Percentiles rank a stretch among this genome's conserved stretches.
These are phyloP conservation scores for Falciphora oryzae DNA, from an alignment of 2,329 filamentous ascomycete species.

Conservation along the genomic window DNA sequence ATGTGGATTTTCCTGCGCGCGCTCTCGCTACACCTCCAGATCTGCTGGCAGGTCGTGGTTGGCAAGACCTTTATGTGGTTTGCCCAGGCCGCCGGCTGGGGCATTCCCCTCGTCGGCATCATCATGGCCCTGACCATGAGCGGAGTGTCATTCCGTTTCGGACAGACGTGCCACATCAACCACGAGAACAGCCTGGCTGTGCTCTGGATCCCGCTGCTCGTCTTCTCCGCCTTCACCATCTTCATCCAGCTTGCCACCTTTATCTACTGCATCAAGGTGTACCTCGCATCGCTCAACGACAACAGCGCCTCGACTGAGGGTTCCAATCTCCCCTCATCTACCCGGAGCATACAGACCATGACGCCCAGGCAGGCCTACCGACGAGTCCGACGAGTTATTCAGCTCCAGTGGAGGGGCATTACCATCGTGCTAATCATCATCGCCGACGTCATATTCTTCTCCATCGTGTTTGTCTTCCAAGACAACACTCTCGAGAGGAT, in stretches of 20 bases:
- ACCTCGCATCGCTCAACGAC: conserved; percentile 76
- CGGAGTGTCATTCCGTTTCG: conserved; percentile 91
- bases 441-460: conserved; percentile 88
- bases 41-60: conserved; percentile 93
- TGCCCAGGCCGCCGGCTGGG: conserved; percentile 77
- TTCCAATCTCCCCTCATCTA: conserved; percentile 69
- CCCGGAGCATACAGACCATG: conserved; percentile 67
- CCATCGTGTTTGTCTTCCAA: conserved; percentile 82
- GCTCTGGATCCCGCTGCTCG: conserved; percentile 85
- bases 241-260: conserved; percentile 81
- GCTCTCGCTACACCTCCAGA: conserved; percentile 89
- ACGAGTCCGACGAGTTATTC: conserved; percentile 77
- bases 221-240: conserved; percentile 64
- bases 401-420: conserved; percentile 92
- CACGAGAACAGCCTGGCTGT: conserved; percentile 74
- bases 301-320: conserved; percentile 63
- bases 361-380: conserved; percentile 84
- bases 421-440: conserved; percentile 86
- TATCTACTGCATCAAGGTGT: conserved; percentile 91
- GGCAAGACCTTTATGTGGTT: conserved; percentile 86
- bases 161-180: conserved; percentile 90
- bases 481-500: conserved; percentile 63
- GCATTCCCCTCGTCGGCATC: conserved; percentile 70
- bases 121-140: conserved; percentile 74
- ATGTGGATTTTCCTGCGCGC: conserved; percentile 92